phyloP scores from a whole-genome alignment of 768 basidiomycete species.

The Candolleomyces aberdarensis region DNA sequence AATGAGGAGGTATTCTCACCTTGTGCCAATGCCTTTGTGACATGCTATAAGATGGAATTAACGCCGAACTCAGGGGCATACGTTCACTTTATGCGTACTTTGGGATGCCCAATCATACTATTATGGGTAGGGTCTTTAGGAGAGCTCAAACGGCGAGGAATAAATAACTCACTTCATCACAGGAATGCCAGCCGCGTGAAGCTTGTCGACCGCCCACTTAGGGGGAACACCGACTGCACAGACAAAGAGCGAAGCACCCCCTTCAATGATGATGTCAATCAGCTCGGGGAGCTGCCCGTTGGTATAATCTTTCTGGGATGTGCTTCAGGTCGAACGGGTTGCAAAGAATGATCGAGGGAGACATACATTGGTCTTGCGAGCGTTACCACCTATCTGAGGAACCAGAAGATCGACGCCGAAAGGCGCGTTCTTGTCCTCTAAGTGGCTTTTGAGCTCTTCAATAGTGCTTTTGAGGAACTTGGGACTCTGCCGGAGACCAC shows the following conservation, averaged over 20 bases:
- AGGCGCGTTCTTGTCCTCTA: constrained; percentile 73
- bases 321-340: neutral
- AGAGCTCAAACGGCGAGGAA: neutral
- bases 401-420: constrained; percentile 84
- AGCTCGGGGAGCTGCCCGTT: constrained; percentile 74
- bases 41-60: constrained; percentile 44
- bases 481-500: constrained; percentile 73
- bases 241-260: constrained; percentile 74
- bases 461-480: constrained; percentile 66
- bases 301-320: constrained; percentile 62
- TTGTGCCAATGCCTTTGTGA: constrained; percentile 69
- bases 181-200: constrained; percentile 74
- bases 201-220: constrained; percentile 74
- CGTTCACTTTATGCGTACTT: constrained; percentile 36
- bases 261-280: constrained; percentile 73
- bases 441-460: constrained; percentile 67
- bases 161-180: constrained; percentile 74
- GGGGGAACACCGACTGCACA: constrained; percentile 85
- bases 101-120: constrained; percentile 85
- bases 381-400: constrained; percentile 78
- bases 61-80: too few species aligned
- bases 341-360: neutral
- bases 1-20: constrained; percentile 30
- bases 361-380: constrained; percentile 73
- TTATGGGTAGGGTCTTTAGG: constrained; percentile 2